Evolutionary conservation across 768 basidiomycete genomes (phyloP).

Genomic region (Phlebiopsis flavidoalba): DNA sequence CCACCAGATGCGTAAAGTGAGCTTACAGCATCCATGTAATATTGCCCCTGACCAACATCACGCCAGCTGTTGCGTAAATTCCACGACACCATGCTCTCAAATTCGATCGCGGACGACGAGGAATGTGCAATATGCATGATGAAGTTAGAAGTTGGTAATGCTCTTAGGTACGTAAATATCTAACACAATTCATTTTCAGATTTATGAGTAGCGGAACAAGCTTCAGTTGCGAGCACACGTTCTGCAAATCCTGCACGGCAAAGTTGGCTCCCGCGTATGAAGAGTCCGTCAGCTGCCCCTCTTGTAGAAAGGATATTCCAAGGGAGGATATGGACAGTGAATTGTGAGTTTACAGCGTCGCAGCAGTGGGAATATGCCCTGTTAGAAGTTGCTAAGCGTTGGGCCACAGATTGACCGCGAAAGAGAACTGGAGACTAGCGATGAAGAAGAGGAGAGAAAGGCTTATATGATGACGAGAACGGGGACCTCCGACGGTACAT

Average conservation of each 20-base stretch:
- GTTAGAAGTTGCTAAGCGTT: slow-evolving; percentile 33
- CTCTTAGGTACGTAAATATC: slow-evolving; percentile 27
- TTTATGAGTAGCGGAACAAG: slow-evolving; percentile 27
- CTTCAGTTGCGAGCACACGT: slow-evolving; percentile 37
- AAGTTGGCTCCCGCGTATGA: slow-evolving; percentile 19
- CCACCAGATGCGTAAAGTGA: slow-evolving; percentile 38
- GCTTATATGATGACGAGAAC: slow-evolving; percentile 29
- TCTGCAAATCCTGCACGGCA: slow-evolving; percentile 35
- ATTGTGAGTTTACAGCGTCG: slow-evolving; percentile 35
- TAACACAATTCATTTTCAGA: no score
- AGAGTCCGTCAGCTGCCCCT: slow-evolving; percentile 32
- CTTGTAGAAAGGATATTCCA: slow-evolving; percentile 26
- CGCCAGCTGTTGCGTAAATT: slow-evolving; percentile 36
- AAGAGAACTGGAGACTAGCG: slow-evolving; percentile 33
- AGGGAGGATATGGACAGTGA: slow-evolving; percentile 30
- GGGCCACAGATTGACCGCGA: slow-evolving; percentile 33
- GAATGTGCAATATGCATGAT: slow-evolving; percentile 37
- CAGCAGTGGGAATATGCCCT: slow-evolving; percentile 42
- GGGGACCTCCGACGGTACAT: neutral
- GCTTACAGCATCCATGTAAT: neutral
- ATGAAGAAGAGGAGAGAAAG: slow-evolving; percentile 39
- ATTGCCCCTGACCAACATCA: neutral
- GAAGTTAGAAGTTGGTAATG: slow-evolving; percentile 26
- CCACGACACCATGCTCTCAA: slow-evolving; percentile 32
- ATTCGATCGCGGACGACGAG: slow-evolving; percentile 32